These are phyloP conservation scores for Mimosa pudica DNA, from an alignment of 306 rosid species.

Conservation along the genomic window DNA sequence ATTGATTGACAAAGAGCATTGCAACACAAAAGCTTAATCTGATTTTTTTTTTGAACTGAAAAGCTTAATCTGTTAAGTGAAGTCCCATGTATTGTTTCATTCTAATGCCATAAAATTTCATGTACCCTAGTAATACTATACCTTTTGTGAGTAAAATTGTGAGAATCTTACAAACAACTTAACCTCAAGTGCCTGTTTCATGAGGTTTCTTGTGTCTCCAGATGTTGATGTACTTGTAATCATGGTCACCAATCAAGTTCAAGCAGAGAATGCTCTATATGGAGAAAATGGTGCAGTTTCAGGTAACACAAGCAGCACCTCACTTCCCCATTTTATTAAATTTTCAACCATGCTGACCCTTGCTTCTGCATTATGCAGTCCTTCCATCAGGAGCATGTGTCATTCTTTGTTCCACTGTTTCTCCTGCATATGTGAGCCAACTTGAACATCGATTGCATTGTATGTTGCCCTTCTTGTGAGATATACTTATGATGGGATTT, in stretches of 20 bases:
- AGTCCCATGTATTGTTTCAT: background rate
- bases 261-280: slow-evolving; percentile 79
- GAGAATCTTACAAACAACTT: slow-evolving; percentile 28
- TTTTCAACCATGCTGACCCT: slow-evolving; percentile 37
- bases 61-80: background rate
- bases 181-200: slow-evolving; percentile 27
- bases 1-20: background rate
- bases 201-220: slow-evolving; percentile 38
- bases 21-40: background rate
- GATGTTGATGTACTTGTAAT: slow-evolving; percentile 85
- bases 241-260: slow-evolving; percentile 91
- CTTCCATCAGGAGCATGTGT: slow-evolving; percentile 86
- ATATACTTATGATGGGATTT: too few relatives aligned
- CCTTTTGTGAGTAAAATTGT: slow-evolving; percentile 18
- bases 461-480: slow-evolving; percentile 47
- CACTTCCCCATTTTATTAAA: slow-evolving; percentile 19
- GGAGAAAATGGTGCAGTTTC: slow-evolving; percentile 89
- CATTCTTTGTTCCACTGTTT: slow-evolving; percentile 88
- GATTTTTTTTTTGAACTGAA: too few relatives aligned
- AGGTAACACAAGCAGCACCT: slow-evolving; percentile 58
- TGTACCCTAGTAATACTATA: slow-evolving; percentile 4
- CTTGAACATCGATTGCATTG: slow-evolving; percentile 74
- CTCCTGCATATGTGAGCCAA: slow-evolving; percentile 89
- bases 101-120: background rate
- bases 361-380: slow-evolving; percentile 47